A percentile compares a stretch with the other conserved stretches of the same genome.
Conservation (phyloP, 2,329 filamentous ascomycete species). For the Epicoccum sorghinum region DNA sequence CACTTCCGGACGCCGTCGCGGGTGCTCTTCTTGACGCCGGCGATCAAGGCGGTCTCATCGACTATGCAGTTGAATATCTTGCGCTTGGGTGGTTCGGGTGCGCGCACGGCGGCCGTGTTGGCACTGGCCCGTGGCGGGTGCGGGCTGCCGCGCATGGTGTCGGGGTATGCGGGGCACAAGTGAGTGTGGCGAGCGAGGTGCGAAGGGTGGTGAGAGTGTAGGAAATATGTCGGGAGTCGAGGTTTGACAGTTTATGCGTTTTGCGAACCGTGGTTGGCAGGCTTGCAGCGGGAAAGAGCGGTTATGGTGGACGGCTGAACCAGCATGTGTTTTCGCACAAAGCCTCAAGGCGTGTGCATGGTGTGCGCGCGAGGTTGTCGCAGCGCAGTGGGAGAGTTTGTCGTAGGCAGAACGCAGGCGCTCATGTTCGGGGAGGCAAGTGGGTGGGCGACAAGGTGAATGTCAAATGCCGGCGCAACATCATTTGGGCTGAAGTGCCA, state of each 20-base stretch:
- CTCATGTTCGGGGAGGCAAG: conserved; percentile 20
- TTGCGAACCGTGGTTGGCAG: conserved; percentile 13
- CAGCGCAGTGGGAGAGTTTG: conserved; percentile 25
- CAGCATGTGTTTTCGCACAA: conserved; percentile 5
- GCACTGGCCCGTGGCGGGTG: conserved; percentile 37
- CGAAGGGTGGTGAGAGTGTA: conserved; percentile 10
- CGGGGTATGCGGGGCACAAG: conserved; percentile 7
- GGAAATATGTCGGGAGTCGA: conserved; percentile 1
- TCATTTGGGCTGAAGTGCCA: conserved; percentile 9
- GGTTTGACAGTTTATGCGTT: conserved; percentile 3
- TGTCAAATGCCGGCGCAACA: conserved; percentile 7
- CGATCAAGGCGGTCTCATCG: conserved; percentile 58
- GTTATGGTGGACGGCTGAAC: conserved; percentile 8
- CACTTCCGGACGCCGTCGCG: conserved; percentile 60
- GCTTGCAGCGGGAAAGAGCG: conserved; percentile 12
- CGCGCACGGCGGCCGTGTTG: conserved; percentile 31
- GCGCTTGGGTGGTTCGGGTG: conserved; percentile 43
- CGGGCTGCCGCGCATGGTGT: conserved; percentile 41
- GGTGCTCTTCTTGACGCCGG: conserved; percentile 58
- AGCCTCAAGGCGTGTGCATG: conserved; percentile 33
- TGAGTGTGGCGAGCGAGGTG: conserved; percentile 5
- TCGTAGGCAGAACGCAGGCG: conserved; percentile 21
- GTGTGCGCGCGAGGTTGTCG: conserved; percentile 24
- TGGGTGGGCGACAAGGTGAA: conserved; percentile 8
- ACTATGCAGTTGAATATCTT: conserved; percentile 62